These are phyloP conservation scores for Clarkia xantiana DNA, from an alignment of 345 rosid species.

Conservation along the genomic window DNA sequence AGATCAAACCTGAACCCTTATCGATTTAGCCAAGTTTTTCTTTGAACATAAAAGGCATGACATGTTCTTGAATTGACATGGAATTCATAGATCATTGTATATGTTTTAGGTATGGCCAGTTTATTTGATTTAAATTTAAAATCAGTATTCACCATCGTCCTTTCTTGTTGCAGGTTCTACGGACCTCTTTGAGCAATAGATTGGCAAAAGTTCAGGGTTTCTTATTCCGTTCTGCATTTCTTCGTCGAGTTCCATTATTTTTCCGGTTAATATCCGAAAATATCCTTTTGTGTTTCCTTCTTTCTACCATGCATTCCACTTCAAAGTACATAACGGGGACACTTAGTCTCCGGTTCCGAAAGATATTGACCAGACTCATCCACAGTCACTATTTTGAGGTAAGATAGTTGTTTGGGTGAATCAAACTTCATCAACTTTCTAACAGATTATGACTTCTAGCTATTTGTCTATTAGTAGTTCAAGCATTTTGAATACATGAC, in stretches of 20 bases:
- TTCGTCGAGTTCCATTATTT: slow-evolving; percentile 75
- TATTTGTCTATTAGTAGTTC: no score
- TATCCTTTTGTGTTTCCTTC: slow-evolving; percentile 73
- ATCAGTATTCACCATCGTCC: slow-evolving; percentile 22
- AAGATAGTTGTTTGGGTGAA: neutral
- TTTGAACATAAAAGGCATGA: no score
- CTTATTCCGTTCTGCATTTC: slow-evolving; percentile 90
- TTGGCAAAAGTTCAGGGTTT: slow-evolving; percentile 98
- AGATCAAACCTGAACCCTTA: no score
- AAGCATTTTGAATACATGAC: no score
- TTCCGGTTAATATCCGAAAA: slow-evolving; percentile 79
- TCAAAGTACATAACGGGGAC: slow-evolving; percentile 82
- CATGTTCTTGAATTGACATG: no score
- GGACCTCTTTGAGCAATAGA: slow-evolving; percentile 85
- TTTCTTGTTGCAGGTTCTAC: slow-evolving; percentile 46
- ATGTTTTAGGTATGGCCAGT: slow-evolving; percentile 7
- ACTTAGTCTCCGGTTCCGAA: slow-evolving; percentile 77
- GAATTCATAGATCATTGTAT: slow-evolving; percentile 3
- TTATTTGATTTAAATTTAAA: no score
- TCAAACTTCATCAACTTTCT: no score
- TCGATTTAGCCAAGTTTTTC: no score
- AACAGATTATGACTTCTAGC: no score
- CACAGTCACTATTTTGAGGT: slow-evolving; percentile 91
- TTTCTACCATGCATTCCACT: slow-evolving; percentile 71
- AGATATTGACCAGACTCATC: slow-evolving; percentile 78